Evolutionary conservation across 352 stramenopile species (phyloP).

Genomic region (Globisporangium irregulare): DNA sequence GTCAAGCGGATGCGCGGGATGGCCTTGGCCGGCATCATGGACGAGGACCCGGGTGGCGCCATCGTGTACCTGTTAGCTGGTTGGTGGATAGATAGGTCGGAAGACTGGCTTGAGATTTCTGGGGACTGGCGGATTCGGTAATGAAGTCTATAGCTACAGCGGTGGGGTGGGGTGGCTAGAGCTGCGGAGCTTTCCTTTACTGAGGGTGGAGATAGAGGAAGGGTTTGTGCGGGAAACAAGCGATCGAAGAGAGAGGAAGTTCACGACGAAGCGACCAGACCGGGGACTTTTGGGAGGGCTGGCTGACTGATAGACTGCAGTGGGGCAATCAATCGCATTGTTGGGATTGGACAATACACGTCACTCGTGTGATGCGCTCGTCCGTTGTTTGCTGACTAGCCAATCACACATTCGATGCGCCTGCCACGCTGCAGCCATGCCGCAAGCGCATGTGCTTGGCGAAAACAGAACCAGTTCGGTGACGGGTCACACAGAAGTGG

Average conservation of each 20-base stretch:
- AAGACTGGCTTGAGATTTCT: not conserved
- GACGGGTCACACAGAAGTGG: not conserved
- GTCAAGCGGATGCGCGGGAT: conserved; percentile 28
- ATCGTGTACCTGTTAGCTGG: not conserved
- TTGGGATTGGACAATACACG: not conserved
- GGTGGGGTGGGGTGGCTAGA: not conserved
- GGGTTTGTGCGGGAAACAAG: not conserved
- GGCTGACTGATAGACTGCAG: not conserved
- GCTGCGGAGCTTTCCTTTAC: not conserved
- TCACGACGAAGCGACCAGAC: not conserved
- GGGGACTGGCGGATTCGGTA: not conserved
- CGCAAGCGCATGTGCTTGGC: not conserved
- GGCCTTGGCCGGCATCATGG: conserved; percentile 5
- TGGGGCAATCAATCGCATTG: not conserved
- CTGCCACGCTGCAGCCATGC: not conserved
- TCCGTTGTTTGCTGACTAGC: not conserved
- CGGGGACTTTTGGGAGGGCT: not conserved
- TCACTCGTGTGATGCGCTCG: not conserved
- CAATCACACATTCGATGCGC: not conserved
- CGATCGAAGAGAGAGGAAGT: not conserved
- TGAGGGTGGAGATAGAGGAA: not conserved
- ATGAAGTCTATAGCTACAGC: not conserved
- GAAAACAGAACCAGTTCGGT: not conserved
- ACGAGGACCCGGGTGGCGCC: not conserved
- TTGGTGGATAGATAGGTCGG: not conserved